Conservation (phyloP, 441 rosid species). For the Arabidopsis lyrata region DNA sequence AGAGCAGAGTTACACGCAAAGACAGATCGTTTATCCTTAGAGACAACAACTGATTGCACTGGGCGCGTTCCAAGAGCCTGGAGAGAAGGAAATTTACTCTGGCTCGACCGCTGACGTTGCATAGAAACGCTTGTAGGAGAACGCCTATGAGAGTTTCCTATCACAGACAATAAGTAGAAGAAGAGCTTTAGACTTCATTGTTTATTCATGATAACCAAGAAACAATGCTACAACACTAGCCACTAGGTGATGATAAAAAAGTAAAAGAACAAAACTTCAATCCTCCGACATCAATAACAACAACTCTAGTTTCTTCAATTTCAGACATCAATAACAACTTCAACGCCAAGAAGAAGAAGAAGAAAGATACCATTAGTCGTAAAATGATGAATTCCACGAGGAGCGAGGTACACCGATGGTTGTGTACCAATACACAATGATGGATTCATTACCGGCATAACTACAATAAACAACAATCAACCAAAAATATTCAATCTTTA, state of each 20-base stretch:
- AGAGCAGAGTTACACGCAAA: slow-evolving; percentile 52
- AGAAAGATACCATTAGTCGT: slow-evolving; percentile 16
- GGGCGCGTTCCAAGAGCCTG: slow-evolving; percentile 43
- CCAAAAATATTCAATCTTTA: slow-evolving; percentile 26
- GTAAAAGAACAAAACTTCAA: not conserved
- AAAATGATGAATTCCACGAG: not conserved
- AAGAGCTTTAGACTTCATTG: slow-evolving; percentile 17
- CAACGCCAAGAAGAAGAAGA: not conserved
- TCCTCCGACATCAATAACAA: slow-evolving; percentile 4
- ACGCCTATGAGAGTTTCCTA: slow-evolving; percentile 30
- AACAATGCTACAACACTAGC: not conserved
- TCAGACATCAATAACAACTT: too few species aligned
- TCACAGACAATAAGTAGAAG: slow-evolving; percentile 9
- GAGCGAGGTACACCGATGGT: slow-evolving; percentile 27
- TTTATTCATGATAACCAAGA: slow-evolving; percentile 13
- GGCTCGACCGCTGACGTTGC: slow-evolving; percentile 31
- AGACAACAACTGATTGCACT: slow-evolving; percentile 34
- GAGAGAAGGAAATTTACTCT: slow-evolving; percentile 15
- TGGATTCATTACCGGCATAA: slow-evolving; percentile 33
- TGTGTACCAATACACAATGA: slow-evolving; percentile 36
- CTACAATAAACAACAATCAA: not conserved
- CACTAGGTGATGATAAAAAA: too few species aligned
- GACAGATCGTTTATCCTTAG: slow-evolving; percentile 42
- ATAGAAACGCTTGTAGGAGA: slow-evolving; percentile 25
- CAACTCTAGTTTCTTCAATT: not conserved